phyloP scores from a whole-genome alignment of 495 filamentous ascomycete genomes.

The Podospora comata region DNA sequence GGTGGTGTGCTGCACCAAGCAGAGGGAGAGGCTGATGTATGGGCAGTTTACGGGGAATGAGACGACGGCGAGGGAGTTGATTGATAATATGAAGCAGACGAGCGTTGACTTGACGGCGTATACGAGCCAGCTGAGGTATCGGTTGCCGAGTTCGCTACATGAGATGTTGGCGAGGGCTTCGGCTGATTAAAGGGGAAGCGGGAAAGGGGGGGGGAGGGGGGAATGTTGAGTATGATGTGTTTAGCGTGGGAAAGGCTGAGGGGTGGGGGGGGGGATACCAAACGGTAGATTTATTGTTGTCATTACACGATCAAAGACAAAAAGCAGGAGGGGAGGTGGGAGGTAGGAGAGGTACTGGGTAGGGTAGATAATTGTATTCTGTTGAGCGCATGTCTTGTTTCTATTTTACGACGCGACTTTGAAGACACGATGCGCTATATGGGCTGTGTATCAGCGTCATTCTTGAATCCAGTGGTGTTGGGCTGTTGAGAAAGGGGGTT shows the following conservation, averaged over 20 bases:
- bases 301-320: neutral
- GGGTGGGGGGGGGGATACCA: neutral
- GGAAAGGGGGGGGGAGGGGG: neutral
- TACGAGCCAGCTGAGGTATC: slow-evolving; percentile 88
- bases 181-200: slow-evolving; percentile 48
- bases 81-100: slow-evolving; percentile 66
- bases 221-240: neutral
- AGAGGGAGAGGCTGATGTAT: slow-evolving; percentile 63
- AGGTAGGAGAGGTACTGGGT: neutral
- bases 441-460: no score
- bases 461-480: no score
- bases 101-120: slow-evolving; percentile 90
- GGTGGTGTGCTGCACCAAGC: slow-evolving; percentile 73
- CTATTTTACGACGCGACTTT: no score
- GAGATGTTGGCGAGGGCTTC: slow-evolving; percentile 77
- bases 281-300: neutral
- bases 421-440: no score
- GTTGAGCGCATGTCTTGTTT: neutral
- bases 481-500: no score
- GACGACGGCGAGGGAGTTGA: slow-evolving; percentile 60
- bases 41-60: slow-evolving; percentile 70
- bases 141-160: slow-evolving; percentile 67
- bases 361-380: neutral
- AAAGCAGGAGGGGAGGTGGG: neutral
- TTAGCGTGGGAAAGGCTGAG: neutral